phyloP scores from a whole-genome alignment of 768 basidiomycete species.

The Steccherinum ochraceum region DNA sequence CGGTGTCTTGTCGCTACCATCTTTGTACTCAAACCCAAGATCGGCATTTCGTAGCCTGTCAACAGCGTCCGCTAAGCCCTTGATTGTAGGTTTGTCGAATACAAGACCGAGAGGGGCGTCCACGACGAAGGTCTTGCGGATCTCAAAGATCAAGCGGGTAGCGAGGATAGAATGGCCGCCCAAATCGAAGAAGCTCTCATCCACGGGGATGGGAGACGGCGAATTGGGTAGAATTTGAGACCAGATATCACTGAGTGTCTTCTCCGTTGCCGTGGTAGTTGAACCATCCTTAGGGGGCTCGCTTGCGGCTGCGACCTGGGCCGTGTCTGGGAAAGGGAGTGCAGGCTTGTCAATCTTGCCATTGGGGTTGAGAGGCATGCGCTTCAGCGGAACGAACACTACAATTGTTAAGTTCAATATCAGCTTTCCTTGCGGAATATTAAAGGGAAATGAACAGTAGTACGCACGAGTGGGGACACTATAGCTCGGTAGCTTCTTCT shows the following conservation, averaged over 20 bases:
- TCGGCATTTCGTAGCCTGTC: conserved; percentile 74
- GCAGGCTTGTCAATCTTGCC: conserved; percentile 99
- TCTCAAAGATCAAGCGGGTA: conserved; percentile 93
- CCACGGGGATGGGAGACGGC: conserved; percentile 69
- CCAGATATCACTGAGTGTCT: conserved; percentile 84
- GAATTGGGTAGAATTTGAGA: conserved; percentile 70
- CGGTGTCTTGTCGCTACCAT: not conserved
- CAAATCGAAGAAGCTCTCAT: conserved; percentile 97
- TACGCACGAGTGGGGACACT: conserved; percentile 83
- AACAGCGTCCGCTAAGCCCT: conserved; percentile 67
- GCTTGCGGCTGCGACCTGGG: conserved; percentile 42
- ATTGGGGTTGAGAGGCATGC: conserved; percentile 98
- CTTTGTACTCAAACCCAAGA: conserved; percentile 54
- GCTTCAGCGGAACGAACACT: conserved; percentile 92
- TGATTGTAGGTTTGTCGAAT: conserved; percentile 86
- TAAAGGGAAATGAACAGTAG: conserved; percentile 2
- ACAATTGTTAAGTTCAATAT: not conserved
- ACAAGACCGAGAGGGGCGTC: conserved; percentile 89
- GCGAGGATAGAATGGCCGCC: conserved; percentile 98
- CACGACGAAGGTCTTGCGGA: conserved; percentile 86
- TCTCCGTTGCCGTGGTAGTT: conserved; percentile 61
- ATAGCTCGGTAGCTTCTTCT: conserved; percentile 94
- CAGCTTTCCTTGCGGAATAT: not conserved
- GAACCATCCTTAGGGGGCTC: conserved; percentile 30
- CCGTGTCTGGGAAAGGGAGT: conserved; percentile 97